Conservation (phyloP, 2,329 filamentous ascomycete species). For the Fusarium multiceps region DNA sequence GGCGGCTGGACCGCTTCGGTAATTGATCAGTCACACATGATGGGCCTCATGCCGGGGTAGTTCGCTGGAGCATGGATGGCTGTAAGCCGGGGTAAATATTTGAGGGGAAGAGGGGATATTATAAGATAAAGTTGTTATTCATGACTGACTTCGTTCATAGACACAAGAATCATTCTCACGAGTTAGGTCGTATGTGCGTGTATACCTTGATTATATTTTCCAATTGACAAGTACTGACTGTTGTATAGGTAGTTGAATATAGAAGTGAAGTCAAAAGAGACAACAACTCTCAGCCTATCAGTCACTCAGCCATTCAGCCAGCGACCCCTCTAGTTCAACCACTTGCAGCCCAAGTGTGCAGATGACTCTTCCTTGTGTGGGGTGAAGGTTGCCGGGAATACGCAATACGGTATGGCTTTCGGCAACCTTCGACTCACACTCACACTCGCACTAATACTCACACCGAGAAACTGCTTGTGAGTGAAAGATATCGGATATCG, state of each 20-base stretch:
- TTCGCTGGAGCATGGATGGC: constrained; percentile 19
- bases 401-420: neutral
- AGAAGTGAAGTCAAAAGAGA: constrained; percentile 1
- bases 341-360: constrained; percentile 12
- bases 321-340: constrained; percentile 11
- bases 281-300: neutral
- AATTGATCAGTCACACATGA: constrained; percentile 36
- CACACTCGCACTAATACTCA: constrained; percentile 19
- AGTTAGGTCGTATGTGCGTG: constrained; percentile 1
- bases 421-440: constrained; percentile 13
- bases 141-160: constrained; percentile 27
- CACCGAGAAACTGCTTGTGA: constrained; percentile 3
- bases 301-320: neutral
- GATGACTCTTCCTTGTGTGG: constrained; percentile 14
- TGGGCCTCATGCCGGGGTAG: constrained; percentile 12
- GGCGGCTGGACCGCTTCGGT: constrained; percentile 38
- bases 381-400: neutral
- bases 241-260: neutral
- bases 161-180: constrained; percentile 24
- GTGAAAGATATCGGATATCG: constrained; percentile 1
- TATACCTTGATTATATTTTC: neutral
- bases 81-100: constrained; percentile 23
- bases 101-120: constrained; percentile 15
- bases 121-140: constrained; percentile 5
- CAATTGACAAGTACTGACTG: neutral